Evolutionary conservation across 140 eudicot species (phyloP).

Genomic region (Stevia rebaudiana): DNA sequence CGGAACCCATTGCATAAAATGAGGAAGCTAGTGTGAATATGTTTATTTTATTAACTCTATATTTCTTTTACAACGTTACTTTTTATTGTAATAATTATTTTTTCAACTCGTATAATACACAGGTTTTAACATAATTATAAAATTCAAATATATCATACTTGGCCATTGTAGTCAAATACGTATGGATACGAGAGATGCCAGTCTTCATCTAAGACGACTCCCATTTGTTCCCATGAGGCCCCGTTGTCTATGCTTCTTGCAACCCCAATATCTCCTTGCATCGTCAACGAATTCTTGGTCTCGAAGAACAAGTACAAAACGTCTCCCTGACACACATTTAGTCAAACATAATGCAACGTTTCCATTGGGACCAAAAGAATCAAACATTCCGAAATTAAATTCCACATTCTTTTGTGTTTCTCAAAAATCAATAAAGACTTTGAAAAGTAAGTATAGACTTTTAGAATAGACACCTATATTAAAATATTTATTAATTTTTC

Average conservation of each 20-base stretch:
- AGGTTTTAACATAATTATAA: too few species aligned
- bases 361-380: too few species aligned
- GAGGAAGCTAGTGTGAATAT: too few species aligned
- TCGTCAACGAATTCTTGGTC: conserved; percentile 68
- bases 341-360: neutral
- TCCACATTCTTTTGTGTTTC: neutral
- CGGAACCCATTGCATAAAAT: too few species aligned
- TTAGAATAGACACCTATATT: neutral
- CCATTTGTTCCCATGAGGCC: conserved; percentile 82
- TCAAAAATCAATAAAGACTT: neutral
- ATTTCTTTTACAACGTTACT: too few species aligned
- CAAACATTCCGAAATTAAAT: neutral
- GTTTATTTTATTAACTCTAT: too few species aligned
- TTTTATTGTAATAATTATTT: too few species aligned
- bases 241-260: conserved; percentile 73
- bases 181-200: conserved; percentile 98
- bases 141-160: too few species aligned
- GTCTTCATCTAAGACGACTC: conserved; percentile 84
- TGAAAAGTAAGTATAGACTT: conserved; percentile 5
- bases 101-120: too few species aligned
- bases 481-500: neutral
- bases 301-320: conserved; percentile 66
- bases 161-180: conserved; percentile 58
- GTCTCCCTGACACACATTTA: conserved; percentile 54
- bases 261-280: conserved; percentile 97